These are phyloP conservation scores for Leucogyrophana mollusca DNA, from an alignment of 768 basidiomycete genomes.

Conservation along the genomic window DNA sequence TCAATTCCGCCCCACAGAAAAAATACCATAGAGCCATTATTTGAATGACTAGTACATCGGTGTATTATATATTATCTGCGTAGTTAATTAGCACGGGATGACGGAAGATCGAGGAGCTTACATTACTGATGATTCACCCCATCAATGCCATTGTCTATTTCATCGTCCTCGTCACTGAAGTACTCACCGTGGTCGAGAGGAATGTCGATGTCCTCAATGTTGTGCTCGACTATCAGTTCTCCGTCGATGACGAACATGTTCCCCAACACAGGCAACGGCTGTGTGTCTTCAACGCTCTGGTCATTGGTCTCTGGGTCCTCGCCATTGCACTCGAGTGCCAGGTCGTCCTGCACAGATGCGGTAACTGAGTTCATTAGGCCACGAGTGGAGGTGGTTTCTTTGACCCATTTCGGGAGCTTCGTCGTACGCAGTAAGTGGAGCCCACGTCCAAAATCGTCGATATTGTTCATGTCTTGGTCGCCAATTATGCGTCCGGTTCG, in stretches of 20 bases:
- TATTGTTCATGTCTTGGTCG: slow-evolving; percentile 6
- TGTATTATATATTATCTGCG: too few relatives aligned
- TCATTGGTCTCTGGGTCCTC: neutral
- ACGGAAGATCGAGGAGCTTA: too few relatives aligned
- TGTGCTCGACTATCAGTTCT: neutral
- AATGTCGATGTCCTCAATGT: neutral
- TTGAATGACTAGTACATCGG: too few relatives aligned
- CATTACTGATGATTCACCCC: neutral
- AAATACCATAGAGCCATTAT: too few relatives aligned
- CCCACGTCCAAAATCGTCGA: slow-evolving; percentile 14
- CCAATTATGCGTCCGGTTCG: slow-evolving; percentile 16
- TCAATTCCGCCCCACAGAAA: too few relatives aligned
- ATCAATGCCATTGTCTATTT: neutral
- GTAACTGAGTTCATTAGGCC: neutral
- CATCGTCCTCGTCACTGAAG: neutral
- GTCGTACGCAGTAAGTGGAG: slow-evolving; percentile 13
- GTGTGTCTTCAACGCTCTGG: neutral
- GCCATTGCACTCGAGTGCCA: neutral
- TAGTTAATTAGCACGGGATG: too few relatives aligned
- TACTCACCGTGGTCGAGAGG: neutral
- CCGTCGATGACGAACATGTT: slow-evolving; percentile 3
- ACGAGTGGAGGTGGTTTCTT: neutral
- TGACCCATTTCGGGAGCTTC: slow-evolving; percentile 4
- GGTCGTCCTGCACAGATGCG: neutral
- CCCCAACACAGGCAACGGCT: neutral